Conservation (phyloP, 192 early-diverging fungal genomes). For the Coemansia sp. region DNA sequence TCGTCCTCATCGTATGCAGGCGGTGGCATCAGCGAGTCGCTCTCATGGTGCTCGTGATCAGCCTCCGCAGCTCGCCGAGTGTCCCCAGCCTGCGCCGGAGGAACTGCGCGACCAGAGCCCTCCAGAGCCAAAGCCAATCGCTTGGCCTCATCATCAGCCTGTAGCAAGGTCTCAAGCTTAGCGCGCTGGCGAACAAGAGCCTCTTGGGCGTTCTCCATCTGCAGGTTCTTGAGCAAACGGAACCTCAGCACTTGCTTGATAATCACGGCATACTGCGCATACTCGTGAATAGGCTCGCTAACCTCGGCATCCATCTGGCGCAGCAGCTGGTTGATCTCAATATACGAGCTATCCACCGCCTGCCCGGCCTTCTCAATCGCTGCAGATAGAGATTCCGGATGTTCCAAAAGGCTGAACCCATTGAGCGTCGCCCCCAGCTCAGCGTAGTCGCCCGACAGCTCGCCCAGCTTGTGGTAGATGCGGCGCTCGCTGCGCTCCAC, state of each 20-base stretch:
- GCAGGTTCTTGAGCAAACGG: slow-evolving; percentile 82
- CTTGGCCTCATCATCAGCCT: slow-evolving; percentile 71
- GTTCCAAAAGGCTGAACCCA: slow-evolving; percentile 89
- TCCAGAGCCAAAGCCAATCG: slow-evolving; percentile 67
- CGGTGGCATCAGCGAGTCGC: not conserved
- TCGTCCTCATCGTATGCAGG: slow-evolving; percentile 8
- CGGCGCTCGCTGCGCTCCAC: slow-evolving; percentile 73
- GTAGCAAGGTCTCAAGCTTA: slow-evolving; percentile 59
- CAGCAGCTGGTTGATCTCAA: slow-evolving; percentile 70
- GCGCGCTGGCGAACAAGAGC: slow-evolving; percentile 70
- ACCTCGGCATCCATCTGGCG: slow-evolving; percentile 73
- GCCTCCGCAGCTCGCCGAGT: not conserved
- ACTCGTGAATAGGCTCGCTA: slow-evolving; percentile 82
- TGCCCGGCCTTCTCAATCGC: slow-evolving; percentile 92
- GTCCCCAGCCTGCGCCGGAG: not conserved
- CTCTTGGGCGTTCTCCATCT: slow-evolving; percentile 75
- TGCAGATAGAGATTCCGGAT: slow-evolving; percentile 61
- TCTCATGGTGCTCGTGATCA: not conserved
- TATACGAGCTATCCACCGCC: slow-evolving; percentile 82
- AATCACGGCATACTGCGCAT: slow-evolving; percentile 81
- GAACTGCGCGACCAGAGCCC: not conserved
- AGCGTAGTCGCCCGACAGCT: slow-evolving; percentile 74
- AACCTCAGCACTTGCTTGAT: slow-evolving; percentile 86
- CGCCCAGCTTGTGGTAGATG: slow-evolving; percentile 69
- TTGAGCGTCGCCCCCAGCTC: slow-evolving; percentile 93